Base-by-base conservation (phyloP, 2,329 filamentous ascomycete genomes). In the Bisporella sp. region DNA sequence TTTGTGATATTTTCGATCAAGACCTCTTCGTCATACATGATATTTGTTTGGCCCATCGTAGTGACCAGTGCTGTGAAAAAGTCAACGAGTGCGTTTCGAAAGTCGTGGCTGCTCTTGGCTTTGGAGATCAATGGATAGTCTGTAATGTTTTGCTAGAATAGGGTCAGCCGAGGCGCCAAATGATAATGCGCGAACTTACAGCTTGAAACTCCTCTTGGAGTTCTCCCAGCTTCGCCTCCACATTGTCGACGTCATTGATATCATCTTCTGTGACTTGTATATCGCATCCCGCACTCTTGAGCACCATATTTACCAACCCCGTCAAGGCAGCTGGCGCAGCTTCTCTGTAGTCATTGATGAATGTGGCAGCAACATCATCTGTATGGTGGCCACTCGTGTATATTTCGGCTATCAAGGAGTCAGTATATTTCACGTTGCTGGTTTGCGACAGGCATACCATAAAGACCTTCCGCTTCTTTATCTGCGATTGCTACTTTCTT, bases 61-160 rank as follows among this genome's bases (percentile, higher is more conserved):
- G 80, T 79, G 57, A 96, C 78, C 28, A 97, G 73, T 0, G 85
- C 77, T 54, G 81, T 73, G 66, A 96, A 90, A 69, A 97, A 96
- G 54, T 81, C 80, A 47, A 86, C 76, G 12, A 99, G 75, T 44
- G 85, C 77, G 39, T 85, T 78, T 56, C 89, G 87, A 70, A 97
- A 96, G 30, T 85, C 80, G 57, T 81, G 80, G 56, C 81, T 86
- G 51, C 82, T 82, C 66, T 87, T 92, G 39, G 84, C 78, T 69
- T 84, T 91, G 12, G 89, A 87, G 52, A 95, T 87, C 42, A 99
- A 78, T 39, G 93, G 93, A 63, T 99, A 99, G 45, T 97, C 93
- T 32, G 87, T 85, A 46, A 92, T 85, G 65, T 87, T 82, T 76
- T 86, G 79, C 73, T 84, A 54, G 5, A 46, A 55, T 45, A 45